phyloP scores from a whole-genome alignment of 257 asterid species.

The Echites panduratus region DNA sequence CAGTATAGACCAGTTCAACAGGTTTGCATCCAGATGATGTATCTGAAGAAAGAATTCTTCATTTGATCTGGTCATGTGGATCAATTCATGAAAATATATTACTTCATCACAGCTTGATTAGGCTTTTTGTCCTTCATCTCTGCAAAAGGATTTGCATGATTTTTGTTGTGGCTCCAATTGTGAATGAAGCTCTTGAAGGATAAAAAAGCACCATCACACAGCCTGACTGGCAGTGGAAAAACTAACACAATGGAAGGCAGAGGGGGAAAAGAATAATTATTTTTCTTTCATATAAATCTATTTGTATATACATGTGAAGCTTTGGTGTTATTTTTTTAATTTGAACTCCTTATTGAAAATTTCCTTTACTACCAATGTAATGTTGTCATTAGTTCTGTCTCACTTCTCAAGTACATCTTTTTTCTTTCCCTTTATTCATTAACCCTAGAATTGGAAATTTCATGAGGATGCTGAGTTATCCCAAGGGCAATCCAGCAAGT shows the following conservation, averaged over 20 bases:
- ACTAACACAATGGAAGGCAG: constrained; percentile 67
- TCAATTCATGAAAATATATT: not conserved
- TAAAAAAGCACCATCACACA: constrained; percentile 60
- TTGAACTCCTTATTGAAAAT: not conserved
- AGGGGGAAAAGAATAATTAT: constrained; percentile 45
- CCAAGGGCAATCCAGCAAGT: constrained; percentile 90
- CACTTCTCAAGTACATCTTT: not conserved
- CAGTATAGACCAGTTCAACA: constrained; percentile 34
- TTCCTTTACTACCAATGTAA: not conserved
- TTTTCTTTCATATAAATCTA: not conserved
- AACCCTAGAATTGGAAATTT: constrained; percentile 82
- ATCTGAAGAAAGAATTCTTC: not conserved
- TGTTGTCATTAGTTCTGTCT: not conserved
- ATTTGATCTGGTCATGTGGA: not conserved
- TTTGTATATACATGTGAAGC: not conserved
- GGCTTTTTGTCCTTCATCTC: constrained; percentile 49
- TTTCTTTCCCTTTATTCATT: not conserved
- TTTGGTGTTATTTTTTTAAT: not conserved
- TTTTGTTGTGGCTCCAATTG: constrained; percentile 42
- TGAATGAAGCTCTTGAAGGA: constrained; percentile 49
- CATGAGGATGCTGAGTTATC: constrained; percentile 96
- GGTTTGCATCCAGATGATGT: constrained; percentile 27
- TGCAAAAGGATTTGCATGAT: constrained; percentile 44
- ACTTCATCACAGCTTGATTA: constrained; percentile 14
- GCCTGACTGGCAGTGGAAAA: constrained; percentile 60